Evolutionary conservation across 306 rosid genomes (phyloP), one percentile per base, ranked within the genome.

Genomic region (Abrus precatorius): DNA sequence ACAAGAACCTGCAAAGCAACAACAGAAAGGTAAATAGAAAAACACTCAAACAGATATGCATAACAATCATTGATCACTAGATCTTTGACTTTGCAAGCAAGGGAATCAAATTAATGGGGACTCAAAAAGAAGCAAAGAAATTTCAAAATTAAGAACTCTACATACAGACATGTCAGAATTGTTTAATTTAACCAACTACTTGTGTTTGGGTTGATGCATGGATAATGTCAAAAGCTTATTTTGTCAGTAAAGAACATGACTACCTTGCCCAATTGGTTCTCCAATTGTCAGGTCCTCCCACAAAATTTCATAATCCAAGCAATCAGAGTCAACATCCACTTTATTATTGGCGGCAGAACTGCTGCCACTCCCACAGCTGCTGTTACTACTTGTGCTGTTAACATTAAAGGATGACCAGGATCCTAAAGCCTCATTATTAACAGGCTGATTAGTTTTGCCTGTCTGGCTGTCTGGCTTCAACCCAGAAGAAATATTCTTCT

Each of bases 231-330:
- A 67, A 55, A 75, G 27, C 60, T 74, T 63, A 36, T 75, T 70
- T 60, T 62, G 54, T 77, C 71, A 30, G 60, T 50, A 72, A 52
- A 49, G 68, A 54, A 74, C 69, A 48, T 49, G 67, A 61, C 43
- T 88, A 96, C 99, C 99, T 93, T 96, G 99, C 66, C 99, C 99
- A 81, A 96, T 89, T 77, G 85, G 94, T 80, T 93, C 99, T 83
- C 99, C 97, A 76, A 93, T 85, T 53, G 90, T 87, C 78, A 96
- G 73, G 87, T 96, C 99, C 86, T 96, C 99, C 99, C 98, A 96
- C 85, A 90, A 78, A 82, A 96, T 96, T 90, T 96, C 99, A 61
- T 82, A 91, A 87, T 96, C 98, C 89, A 92, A 81, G 84, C 93
- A 88, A 87, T 96, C 98, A 12, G 86, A 77, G 60, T 96, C 97